These are phyloP conservation scores for Nidularia pulvinata DNA, from an alignment of 768 basidiomycete genomes.

Conservation along the genomic window DNA sequence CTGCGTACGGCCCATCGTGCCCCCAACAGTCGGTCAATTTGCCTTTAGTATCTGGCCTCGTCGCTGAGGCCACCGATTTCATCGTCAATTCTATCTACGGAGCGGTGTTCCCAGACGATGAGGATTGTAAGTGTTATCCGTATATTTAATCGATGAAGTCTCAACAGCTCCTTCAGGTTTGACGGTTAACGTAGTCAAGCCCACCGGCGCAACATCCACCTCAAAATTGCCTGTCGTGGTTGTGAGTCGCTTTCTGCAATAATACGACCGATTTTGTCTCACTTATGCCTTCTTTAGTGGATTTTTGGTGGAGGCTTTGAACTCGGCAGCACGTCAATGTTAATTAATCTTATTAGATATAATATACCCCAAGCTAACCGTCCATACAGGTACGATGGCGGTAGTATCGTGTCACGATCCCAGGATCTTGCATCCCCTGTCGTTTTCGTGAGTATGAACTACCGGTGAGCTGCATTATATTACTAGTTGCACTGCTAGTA, in stretches of 20 bases:
- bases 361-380: conserved; percentile 37
- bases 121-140: conserved; percentile 40
- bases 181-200: conserved; percentile 51
- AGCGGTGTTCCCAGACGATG: conserved; percentile 26
- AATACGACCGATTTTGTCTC: not conserved
- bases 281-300: conserved; percentile 30
- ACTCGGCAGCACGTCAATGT: conserved; percentile 26
- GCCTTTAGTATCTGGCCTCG: conserved; percentile 30
- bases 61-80: conserved; percentile 27
- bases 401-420: conserved; percentile 40
- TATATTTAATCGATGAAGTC: not conserved
- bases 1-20: conserved; percentile 10
- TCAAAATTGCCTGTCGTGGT: conserved; percentile 54
- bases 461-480: conserved; percentile 21
- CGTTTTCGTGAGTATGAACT: conserved; percentile 57
- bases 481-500: too few relatives aligned
- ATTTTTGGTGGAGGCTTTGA: conserved; percentile 52
- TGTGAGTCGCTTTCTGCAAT: conserved; percentile 26
- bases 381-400: conserved; percentile 37
- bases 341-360: conserved; percentile 36
- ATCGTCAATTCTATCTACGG: conserved; percentile 25
- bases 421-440: conserved; percentile 39
- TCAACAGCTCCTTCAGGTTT: conserved; percentile 29
- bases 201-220: conserved; percentile 30
- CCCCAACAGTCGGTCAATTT: conserved; percentile 39